Evolutionary conservation across 2,329 filamentous ascomycete genomes (phyloP), one percentile per base, ranked within the genome.

Genomic region (Hymenoscyphus occultus): DNA sequence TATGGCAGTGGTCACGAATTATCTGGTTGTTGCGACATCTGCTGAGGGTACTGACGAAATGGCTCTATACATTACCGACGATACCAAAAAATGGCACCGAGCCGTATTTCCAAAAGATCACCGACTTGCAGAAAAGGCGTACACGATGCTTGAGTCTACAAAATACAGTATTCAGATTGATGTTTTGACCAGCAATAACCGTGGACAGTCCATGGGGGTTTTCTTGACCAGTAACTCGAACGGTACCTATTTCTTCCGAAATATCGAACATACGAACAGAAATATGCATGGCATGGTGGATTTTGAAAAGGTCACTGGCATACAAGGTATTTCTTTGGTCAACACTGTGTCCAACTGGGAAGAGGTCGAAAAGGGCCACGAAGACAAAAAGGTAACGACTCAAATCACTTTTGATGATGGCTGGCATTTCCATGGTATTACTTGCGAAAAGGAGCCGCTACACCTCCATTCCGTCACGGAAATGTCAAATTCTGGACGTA

Each of bases 121-220:
- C 76, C 91, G 83, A 54, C 78, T 93, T 72, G 84, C 92, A 67
- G 90, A 97, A 75, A 86, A 94, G 75, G 92, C 91, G 2, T 99
- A 97, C 77, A 99, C 95, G 0, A 85, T 99, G 59, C 83, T 99
- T 51, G 94, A 98, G 78, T 95, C 93, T 73, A 98, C 95, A 54
- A 94, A 97, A 75, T 97, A 99, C 81, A 97, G 94, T 80, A 93
- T 99, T 71, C 94, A 98, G 78, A 88, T 99, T 63, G 93, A 98
- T 77, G 93, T 98, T 68, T 89, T 94, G 84, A 92, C 90, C 1
- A 92, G 90, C 1, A 82, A 82, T 48, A 81, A 80, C 56, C 84
- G 84, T 13, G 84, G 83, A 1, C 86, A 84, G 45, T 86, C 90
- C 0, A 94, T 97, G 86, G 96, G 95, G 40, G 88, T 90, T 12